Evolutionary conservation across 2,329 filamentous ascomycete genomes (phyloP).

Genomic region (Claviceps paspali): DNA sequence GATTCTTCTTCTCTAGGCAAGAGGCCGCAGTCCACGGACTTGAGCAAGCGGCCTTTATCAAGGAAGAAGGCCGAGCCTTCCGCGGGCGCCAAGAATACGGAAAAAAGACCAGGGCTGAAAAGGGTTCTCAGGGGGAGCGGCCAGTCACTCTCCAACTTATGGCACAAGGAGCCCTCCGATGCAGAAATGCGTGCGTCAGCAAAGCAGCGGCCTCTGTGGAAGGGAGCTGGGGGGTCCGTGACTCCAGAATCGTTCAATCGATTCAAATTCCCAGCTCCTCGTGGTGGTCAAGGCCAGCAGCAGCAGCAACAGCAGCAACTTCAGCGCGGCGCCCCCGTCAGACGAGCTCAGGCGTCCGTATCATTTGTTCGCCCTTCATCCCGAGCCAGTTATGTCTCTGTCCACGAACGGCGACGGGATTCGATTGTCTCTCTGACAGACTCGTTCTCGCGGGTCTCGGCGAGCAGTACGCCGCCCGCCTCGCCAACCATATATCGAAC

Average conservation of each 20-base stretch:
- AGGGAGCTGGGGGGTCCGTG: conserved; percentile 6
- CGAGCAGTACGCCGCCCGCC: conserved; percentile 26
- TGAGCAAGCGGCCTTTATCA: conserved; percentile 7
- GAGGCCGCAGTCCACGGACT: background rate
- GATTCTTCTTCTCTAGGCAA: conserved; percentile 8
- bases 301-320: conserved; percentile 3
- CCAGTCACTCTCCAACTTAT: conserved; percentile 31
- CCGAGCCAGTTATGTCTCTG: conserved; percentile 31
- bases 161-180: conserved; percentile 29
- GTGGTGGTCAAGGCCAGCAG: conserved; percentile 1
- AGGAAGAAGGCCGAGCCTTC: conserved; percentile 17
- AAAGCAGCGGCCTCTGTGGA: conserved; percentile 14
- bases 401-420: conserved; percentile 34
- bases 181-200: conserved; percentile 8
- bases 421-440: conserved; percentile 42
- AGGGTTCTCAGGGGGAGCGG: conserved; percentile 36
- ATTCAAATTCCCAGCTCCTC: conserved; percentile 4
- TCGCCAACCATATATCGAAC: conserved; percentile 24
- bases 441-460: conserved; percentile 34
- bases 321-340: conserved; percentile 1
- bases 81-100: conserved; percentile 7
- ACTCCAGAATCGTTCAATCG: conserved; percentile 1
- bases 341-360: conserved; percentile 12
- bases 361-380: conserved; percentile 25
- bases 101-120: conserved; percentile 18